Conservation (phyloP, 306 rosid genomes). For the Fragaria vesca region DNA sequence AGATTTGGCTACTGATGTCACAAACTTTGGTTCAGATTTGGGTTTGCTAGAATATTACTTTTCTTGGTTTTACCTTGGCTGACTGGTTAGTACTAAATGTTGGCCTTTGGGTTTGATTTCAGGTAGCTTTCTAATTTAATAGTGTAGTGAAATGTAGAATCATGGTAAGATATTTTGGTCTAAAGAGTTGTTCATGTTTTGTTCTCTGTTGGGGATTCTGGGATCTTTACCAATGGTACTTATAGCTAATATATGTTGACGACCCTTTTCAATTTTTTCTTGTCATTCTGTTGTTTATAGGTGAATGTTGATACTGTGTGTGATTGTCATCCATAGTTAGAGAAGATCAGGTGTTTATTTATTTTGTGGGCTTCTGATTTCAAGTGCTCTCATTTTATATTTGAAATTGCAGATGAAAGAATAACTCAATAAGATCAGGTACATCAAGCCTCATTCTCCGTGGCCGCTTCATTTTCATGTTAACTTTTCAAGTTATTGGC, state of each 20-base stretch:
- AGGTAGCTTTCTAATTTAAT: neutral
- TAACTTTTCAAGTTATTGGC: constrained; percentile 84
- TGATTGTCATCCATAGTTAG: neutral
- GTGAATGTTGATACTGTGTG: neutral
- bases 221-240: too few species aligned
- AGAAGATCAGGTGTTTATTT: neutral
- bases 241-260: neutral
- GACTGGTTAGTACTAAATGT: neutral
- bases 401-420: constrained; percentile 75
- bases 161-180: neutral
- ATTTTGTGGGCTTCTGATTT: neutral
- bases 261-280: neutral
- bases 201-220: neutral
- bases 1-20: neutral
- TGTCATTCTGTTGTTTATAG: neutral
- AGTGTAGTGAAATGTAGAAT: neutral
- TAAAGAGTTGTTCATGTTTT: too few species aligned
- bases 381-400: constrained; percentile 10
- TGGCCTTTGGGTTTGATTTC: neutral
- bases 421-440: constrained; percentile 65
- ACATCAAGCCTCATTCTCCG: constrained; percentile 57
- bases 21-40: too few species aligned
- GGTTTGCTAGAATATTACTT: too few species aligned
- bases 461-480: constrained; percentile 89
- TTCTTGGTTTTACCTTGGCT: too few species aligned